Conservation (phyloP, 495 filamentous ascomycete genomes). For the Lasiosphaeris hirsuta region DNA sequence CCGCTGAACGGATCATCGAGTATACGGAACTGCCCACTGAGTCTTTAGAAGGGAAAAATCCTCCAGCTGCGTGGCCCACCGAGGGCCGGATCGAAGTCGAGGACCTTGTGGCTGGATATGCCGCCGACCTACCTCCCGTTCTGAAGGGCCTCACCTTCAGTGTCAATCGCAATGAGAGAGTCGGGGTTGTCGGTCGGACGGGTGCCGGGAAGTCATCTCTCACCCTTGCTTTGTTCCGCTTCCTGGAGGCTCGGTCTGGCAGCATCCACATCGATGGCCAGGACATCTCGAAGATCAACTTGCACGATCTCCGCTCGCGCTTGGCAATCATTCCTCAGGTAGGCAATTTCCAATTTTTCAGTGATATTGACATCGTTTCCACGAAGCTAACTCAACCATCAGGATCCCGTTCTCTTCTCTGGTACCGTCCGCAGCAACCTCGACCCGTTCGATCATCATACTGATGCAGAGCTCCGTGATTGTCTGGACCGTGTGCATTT, state of each 20-base stretch:
- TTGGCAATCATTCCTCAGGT: constrained; percentile 78
- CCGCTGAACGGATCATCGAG: constrained; percentile 77
- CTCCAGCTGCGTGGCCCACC: constrained; percentile 77
- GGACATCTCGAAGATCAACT: constrained; percentile 70
- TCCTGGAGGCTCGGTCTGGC: constrained; percentile 69
- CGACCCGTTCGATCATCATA: constrained; percentile 73
- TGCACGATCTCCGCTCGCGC: constrained; percentile 69
- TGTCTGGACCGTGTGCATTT: constrained; percentile 76
- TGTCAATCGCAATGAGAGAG: constrained; percentile 66
- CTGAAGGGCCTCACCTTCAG: constrained; percentile 71
- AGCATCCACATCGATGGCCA: constrained; percentile 71
- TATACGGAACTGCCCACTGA: constrained; percentile 73
- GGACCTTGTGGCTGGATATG: constrained; percentile 72
- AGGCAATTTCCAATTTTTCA: background rate
- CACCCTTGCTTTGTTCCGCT: constrained; percentile 79
- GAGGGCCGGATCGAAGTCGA: constrained; percentile 71
- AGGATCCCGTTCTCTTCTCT: constrained; percentile 80
- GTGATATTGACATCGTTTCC: too few relatives aligned
- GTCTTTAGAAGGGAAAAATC: constrained; percentile 53
- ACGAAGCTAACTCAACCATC: background rate
- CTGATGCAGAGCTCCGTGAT: constrained; percentile 67
- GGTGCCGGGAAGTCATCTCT: constrained; percentile 85
- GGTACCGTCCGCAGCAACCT: constrained; percentile 81
- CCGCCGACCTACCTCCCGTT: constrained; percentile 69
- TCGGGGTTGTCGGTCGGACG: constrained; percentile 83